Base-by-base conservation (phyloP, 352 stramenopile species). In the Halophytophthora batemanensis region DNA sequence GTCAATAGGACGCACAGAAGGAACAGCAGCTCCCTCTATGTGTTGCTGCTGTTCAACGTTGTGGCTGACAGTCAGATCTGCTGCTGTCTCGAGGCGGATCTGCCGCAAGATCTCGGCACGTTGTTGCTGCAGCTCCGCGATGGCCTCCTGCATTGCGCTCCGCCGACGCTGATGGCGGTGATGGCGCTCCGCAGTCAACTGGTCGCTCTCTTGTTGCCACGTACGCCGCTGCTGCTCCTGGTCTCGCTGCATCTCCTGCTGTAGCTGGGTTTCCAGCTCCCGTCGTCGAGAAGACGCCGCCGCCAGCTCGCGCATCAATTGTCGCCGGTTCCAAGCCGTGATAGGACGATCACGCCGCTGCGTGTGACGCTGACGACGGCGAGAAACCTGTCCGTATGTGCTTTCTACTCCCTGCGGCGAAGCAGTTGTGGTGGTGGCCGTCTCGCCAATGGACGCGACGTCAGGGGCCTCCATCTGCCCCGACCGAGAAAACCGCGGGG, bases 31-130 rank as follows among this genome's bases (percentile, higher is more conserved):
- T 25, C 28, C 33, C 12, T 44, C 19, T 38, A 28, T 46, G 34
- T 2, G 36, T 23, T 40, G 11, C 5, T 11, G 47, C 33, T 49
- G 33, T 2, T 13, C 33, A 17, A 19, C 17, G 14, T 5, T 15
- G 36, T 3, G 10, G 25, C 25, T 31, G 33, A 11, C 29, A 42
- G 25, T 39, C 17, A 11, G 6, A 17, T 64, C 50, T 17, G 8
- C 36, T 55, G 37, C 44, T 10, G 56, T 58, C 14, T 75, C 70
- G 14, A 34, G 12, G 18, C 86, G 67, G 17, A 86, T 82, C 45
- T 86, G 59, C 13, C 56, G 56, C 21, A 64, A 18, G 41, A 85
- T 83, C 21, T 75, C 58, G 0, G 64, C 65, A 3, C 72, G 67
- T 31, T 79, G 71, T 31, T 68, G 58, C 41, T 79, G 67, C 11